phyloP scores from a whole-genome alignment of 2,329 filamentous ascomycete genomes.

The Cercospora sp. region DNA sequence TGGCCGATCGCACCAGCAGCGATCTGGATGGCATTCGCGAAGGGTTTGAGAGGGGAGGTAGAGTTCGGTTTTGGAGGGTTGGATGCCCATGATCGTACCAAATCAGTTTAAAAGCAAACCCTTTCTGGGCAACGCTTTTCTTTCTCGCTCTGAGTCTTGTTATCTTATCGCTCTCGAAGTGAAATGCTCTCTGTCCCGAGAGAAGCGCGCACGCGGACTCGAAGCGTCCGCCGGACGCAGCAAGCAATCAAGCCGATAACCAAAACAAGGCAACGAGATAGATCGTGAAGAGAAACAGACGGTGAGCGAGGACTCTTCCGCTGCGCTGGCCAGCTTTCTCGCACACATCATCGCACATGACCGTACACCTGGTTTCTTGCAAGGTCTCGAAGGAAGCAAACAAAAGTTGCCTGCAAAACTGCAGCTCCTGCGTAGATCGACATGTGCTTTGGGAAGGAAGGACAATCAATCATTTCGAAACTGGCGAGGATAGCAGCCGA shows the following conservation, averaged over 20 bases:
- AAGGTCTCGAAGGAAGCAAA: not conserved
- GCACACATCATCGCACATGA: not conserved
- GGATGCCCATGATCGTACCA: conserved; percentile 30
- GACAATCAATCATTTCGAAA: not conserved
- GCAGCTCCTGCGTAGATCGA: not conserved
- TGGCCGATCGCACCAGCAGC: conserved; percentile 28
- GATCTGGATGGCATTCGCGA: conserved; percentile 26
- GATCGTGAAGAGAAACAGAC: not conserved
- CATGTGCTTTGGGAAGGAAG: not conserved
- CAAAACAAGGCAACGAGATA: not conserved
- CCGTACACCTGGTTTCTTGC: not conserved
- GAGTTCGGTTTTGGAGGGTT: conserved; percentile 29
- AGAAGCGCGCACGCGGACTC: not conserved
- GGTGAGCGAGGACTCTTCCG: not conserved
- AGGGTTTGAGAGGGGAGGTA: conserved; percentile 31
- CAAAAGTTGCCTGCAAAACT: not conserved
- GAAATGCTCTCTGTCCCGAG: too few species aligned
- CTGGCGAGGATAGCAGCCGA: not conserved
- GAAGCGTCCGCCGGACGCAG: too few species aligned
- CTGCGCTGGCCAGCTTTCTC: not conserved
- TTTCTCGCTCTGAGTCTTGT: too few species aligned
- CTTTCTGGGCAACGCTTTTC: too few species aligned
- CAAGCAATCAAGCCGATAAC: not conserved
- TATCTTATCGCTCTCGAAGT: too few species aligned
- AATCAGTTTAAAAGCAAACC: too few species aligned